Percentiles rank a stretch among this genome's conserved stretches.
Evolutionary conservation across 345 rosid species (phyloP).

Genomic region (Eucalyptus curtisii): DNA sequence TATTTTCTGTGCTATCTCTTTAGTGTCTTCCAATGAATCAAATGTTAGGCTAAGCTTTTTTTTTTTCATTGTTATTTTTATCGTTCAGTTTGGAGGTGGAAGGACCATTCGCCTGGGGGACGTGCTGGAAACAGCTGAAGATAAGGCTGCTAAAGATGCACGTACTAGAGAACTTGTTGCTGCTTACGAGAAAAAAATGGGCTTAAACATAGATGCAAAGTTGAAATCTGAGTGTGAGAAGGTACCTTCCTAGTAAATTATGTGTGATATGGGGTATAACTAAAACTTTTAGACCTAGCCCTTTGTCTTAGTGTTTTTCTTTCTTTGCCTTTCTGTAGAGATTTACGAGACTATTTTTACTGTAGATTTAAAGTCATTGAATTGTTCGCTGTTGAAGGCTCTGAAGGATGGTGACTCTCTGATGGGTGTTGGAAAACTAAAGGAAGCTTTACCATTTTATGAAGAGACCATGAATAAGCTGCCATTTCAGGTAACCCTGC

Average conservation of each 20-base stretch:
- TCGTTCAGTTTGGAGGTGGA: slow-evolving; percentile 74
- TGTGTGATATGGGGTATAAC: background rate
- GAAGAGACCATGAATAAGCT: slow-evolving; percentile 57
- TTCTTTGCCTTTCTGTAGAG: background rate
- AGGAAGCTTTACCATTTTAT: slow-evolving; percentile 58
- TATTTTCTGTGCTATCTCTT: background rate
- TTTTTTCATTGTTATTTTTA: background rate
- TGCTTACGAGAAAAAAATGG: slow-evolving; percentile 56
- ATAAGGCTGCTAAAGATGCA: slow-evolving; percentile 55
- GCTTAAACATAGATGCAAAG: slow-evolving; percentile 59
- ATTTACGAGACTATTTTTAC: background rate
- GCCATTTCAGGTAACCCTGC: slow-evolving; percentile 51
- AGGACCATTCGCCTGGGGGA: slow-evolving; percentile 75
- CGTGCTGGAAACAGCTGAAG: slow-evolving; percentile 63
- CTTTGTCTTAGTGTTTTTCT: background rate
- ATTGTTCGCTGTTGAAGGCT: slow-evolving; percentile 24
- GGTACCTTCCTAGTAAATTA: slow-evolving; percentile 16
- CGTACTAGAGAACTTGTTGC: slow-evolving; percentile 48
- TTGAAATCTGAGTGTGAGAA: slow-evolving; percentile 70
- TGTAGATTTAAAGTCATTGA: background rate
- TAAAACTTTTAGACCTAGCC: background rate
- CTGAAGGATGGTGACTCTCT: slow-evolving; percentile 60
- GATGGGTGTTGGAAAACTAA: slow-evolving; percentile 74
- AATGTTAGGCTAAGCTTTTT: background rate
- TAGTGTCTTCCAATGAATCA: background rate